These are phyloP conservation scores for Linanthus parryae DNA, from an alignment of 148 eudicot genomes.

Conservation along the genomic window DNA sequence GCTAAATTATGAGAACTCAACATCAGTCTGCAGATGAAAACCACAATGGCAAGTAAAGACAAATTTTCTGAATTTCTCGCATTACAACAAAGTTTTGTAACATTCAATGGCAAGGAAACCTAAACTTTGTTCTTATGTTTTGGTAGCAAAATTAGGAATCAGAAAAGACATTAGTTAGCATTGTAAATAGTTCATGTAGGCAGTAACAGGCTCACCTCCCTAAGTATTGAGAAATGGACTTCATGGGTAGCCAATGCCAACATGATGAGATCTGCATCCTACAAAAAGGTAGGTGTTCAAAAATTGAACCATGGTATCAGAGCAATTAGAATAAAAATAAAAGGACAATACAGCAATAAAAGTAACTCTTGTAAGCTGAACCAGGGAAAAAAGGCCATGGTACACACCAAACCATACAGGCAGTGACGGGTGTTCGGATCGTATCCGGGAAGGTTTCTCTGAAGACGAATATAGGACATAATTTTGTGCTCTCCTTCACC, in stretches of 20 bases:
- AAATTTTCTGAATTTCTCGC: too few relatives aligned
- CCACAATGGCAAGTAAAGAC: too few relatives aligned
- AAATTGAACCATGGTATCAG: not conserved
- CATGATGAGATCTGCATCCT: constrained; percentile 96
- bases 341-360: not conserved
- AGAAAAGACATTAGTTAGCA: too few relatives aligned
- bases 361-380: not conserved
- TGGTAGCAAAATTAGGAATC: too few relatives aligned
- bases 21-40: too few relatives aligned
- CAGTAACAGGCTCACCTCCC: constrained; percentile 55
- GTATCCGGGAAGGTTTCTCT: constrained; percentile 89
- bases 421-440: constrained; percentile 98
- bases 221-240: constrained; percentile 90
- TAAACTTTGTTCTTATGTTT: too few relatives aligned
- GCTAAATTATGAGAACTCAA: too few relatives aligned
- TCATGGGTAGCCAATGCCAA: constrained; percentile 95
- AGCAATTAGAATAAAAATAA: not conserved
- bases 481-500: constrained; percentile 99
- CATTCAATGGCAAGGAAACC: too few relatives aligned
- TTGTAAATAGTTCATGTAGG: too few relatives aligned
- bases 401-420: constrained; percentile 91
- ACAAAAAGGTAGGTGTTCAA: constrained; percentile 11
- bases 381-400: constrained; percentile 7
- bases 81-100: not conserved
- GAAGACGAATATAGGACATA: constrained; percentile 98